These are phyloP conservation scores for Hypoxylon sp. DNA, from an alignment of 2,329 filamentous ascomycete species.

Conservation along the genomic window DNA sequence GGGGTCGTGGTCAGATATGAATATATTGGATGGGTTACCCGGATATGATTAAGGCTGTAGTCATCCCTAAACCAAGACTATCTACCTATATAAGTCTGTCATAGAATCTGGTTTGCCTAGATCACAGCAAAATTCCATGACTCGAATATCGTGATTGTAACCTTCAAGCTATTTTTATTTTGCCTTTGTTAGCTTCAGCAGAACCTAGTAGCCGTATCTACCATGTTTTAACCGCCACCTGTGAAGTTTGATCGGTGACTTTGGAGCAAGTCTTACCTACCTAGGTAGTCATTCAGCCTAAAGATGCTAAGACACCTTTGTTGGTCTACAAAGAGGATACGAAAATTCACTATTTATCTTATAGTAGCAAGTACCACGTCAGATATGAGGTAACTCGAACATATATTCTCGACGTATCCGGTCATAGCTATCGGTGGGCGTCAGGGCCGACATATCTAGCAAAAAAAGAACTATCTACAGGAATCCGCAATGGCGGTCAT, in stretches of 20 bases:
- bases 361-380: background rate
- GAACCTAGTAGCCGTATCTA: background rate
- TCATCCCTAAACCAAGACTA: background rate
- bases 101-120: background rate
- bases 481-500: slow-evolving; percentile 34
- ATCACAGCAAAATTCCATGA: background rate
- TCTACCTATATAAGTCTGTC: background rate
- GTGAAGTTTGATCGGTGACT: background rate
- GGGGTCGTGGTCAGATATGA: background rate
- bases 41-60: background rate
- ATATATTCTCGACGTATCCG: slow-evolving; percentile 40
- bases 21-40: background rate
- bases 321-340: background rate
- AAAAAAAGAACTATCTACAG: slow-evolving; percentile 44
- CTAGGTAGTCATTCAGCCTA: too few relatives aligned
- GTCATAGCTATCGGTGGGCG: slow-evolving; percentile 26
- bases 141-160: background rate
- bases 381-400: slow-evolving; percentile 16
- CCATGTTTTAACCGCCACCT: background rate
- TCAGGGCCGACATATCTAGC: slow-evolving; percentile 35
- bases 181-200: background rate
- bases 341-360: slow-evolving; percentile 5
- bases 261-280: slow-evolving; percentile 8
- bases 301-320: background rate
- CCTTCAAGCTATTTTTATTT: background rate